phyloP scores from a whole-genome alignment of 1,284 basidiomycete genomes.

The Ceratobasidium sp. region DNA sequence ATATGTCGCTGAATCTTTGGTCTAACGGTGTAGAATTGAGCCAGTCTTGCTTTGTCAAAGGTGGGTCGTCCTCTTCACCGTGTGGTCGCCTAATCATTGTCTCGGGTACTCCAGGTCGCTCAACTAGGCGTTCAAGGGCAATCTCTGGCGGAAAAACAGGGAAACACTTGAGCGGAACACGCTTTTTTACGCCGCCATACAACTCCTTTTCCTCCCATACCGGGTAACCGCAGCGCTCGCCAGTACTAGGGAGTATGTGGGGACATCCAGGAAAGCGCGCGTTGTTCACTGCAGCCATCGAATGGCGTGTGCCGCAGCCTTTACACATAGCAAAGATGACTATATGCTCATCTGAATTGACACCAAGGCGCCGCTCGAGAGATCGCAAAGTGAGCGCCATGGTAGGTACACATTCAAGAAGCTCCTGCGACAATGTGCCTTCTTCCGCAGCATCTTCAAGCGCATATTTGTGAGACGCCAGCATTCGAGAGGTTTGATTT shows the following conservation, averaged over 20 bases:
- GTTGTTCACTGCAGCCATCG: not conserved
- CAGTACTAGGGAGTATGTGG: not conserved
- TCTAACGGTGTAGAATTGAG: not conserved
- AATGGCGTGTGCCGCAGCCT: not conserved
- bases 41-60: not conserved
- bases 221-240: not conserved
- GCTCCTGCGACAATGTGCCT: not conserved
- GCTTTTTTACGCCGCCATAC: not conserved
- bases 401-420: not conserved
- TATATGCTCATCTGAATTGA: not conserved
- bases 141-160: not conserved
- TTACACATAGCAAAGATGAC: not conserved
- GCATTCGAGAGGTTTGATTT: not conserved
- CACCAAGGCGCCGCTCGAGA: not conserved
- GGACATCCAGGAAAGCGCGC: not conserved
- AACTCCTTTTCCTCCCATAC: not conserved
- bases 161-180: not conserved
- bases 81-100: not conserved
- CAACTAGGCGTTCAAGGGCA: not conserved
- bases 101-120: not conserved
- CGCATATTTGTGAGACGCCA: not conserved
- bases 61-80: not conserved
- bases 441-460: not conserved
- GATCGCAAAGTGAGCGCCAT: not conserved
- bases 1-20: not conserved